Conservation (phyloP, 441 rosid genomes). For the Adansonia gregorii region DNA sequence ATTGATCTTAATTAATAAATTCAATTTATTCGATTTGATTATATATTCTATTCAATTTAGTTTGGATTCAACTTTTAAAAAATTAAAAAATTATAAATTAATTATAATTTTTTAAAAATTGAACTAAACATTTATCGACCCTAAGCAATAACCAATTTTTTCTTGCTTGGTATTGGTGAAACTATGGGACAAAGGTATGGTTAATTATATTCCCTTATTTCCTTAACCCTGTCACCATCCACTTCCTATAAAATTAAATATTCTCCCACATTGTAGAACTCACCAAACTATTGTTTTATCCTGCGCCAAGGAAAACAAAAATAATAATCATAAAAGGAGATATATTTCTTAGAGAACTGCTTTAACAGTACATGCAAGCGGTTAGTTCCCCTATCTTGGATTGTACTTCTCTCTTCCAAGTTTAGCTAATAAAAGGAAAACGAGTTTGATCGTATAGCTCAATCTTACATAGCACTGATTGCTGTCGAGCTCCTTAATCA, state of each 20-base stretch:
- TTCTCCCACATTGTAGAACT: neutral
- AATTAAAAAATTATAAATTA: too few species aligned
- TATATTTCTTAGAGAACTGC: neutral
- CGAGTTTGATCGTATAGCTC: neutral
- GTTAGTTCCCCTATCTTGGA: neutral
- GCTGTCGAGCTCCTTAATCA: neutral
- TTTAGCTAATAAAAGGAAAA: neutral
- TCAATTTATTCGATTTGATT: too few species aligned
- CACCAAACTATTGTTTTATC: neutral
- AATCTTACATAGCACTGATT: neutral
- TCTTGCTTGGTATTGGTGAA: too few species aligned
- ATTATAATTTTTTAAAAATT: too few species aligned
- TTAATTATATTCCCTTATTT: too few species aligned
- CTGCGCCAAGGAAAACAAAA: neutral
- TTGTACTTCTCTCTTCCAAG: conserved; percentile 2
- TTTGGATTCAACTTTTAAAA: too few species aligned
- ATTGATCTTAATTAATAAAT: too few species aligned
- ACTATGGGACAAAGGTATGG: too few species aligned
- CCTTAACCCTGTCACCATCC: neutral
- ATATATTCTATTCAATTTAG: too few species aligned
- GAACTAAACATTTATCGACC: too few species aligned
- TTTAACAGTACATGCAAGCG: neutral
- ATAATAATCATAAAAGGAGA: neutral
- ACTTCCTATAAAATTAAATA: neutral
- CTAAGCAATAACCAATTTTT: too few species aligned